Conservation (phyloP, 306 rosid genomes). For the Cicer pinnatifidum region DNA sequence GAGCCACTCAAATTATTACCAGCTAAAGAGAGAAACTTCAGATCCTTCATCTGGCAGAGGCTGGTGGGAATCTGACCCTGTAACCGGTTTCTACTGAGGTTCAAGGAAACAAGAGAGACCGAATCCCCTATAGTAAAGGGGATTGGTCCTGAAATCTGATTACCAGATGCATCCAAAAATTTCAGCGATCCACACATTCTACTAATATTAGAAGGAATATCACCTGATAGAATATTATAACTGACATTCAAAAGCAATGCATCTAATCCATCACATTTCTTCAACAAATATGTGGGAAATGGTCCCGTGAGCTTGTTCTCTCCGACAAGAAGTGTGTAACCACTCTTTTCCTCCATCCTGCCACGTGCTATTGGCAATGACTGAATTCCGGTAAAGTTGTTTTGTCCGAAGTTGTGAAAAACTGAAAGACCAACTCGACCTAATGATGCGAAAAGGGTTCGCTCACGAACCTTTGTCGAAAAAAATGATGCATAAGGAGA, state of each 20-base stretch:
- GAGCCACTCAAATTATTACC: conserved; percentile 66
- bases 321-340: conserved; percentile 65
- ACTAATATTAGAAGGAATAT: conserved; percentile 60
- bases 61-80: conserved; percentile 64
- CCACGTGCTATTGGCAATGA: conserved; percentile 66
- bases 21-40: conserved; percentile 71
- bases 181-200: conserved; percentile 64
- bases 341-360: conserved; percentile 53
- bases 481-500: conserved; percentile 62
- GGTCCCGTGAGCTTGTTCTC: conserved; percentile 68
- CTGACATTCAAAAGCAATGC: conserved; percentile 73
- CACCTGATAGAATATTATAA: conserved; percentile 63
- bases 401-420: conserved; percentile 73
- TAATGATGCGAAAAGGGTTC: conserved; percentile 40
- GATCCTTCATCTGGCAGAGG: conserved; percentile 62
- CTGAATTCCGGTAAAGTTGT: conserved; percentile 63
- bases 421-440: conserved; percentile 50
- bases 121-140: conserved; percentile 56
- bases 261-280: conserved; percentile 63
- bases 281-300: conserved; percentile 65
- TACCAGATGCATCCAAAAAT: conserved; percentile 74
- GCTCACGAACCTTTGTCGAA: conserved; percentile 48
- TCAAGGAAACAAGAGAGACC: conserved; percentile 65
- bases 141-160: conserved; percentile 63
- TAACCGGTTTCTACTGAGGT: conserved; percentile 73